phyloP scores from a whole-genome alignment of 2,329 filamentous ascomycete species.

The Epichloe baconii region DNA sequence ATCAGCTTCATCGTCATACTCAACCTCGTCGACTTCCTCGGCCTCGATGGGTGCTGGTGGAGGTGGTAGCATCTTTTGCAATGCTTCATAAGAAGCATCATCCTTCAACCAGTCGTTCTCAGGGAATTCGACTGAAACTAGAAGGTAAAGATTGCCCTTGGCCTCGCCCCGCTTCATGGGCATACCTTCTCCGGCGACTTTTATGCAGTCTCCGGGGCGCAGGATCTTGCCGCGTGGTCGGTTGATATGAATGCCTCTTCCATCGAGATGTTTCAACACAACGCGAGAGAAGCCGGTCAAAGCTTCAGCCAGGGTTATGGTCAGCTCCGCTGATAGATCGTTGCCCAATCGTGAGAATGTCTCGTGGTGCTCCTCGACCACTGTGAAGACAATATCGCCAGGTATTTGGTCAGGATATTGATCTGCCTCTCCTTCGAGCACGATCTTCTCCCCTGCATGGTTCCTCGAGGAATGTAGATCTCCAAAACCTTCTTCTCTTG shows the following conservation, averaged over 20 bases:
- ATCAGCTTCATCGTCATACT: conserved; percentile 70
- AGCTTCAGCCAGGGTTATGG: conserved; percentile 71
- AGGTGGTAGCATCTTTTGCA: conserved; percentile 62
- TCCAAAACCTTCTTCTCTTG: conserved; percentile 90
- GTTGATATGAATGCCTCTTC: conserved; percentile 71
- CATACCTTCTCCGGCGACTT: conserved; percentile 86
- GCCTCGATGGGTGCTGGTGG: conserved; percentile 47
- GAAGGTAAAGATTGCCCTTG: conserved; percentile 77
- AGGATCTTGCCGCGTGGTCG: conserved; percentile 74
- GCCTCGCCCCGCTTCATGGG: conserved; percentile 73
- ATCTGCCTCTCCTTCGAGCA: conserved; percentile 86
- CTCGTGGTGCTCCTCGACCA: conserved; percentile 71
- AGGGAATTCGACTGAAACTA: conserved; percentile 79
- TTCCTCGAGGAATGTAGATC: conserved; percentile 86
- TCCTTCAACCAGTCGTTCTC: conserved; percentile 70
- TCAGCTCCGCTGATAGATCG: conserved; percentile 71
- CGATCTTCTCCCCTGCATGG: conserved; percentile 75
- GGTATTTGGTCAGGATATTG: conserved; percentile 80
- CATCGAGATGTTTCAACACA: conserved; percentile 85
- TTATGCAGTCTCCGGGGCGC: conserved; percentile 72
- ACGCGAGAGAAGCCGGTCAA: conserved; percentile 82
- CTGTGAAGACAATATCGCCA: conserved; percentile 83
- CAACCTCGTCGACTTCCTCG: conserved; percentile 74
- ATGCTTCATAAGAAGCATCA: conserved; percentile 53
- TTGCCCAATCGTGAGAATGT: conserved; percentile 71